Base-by-base conservation (phyloP, 164 flowering plant species). In the Chloranthus sessilifolius region DNA sequence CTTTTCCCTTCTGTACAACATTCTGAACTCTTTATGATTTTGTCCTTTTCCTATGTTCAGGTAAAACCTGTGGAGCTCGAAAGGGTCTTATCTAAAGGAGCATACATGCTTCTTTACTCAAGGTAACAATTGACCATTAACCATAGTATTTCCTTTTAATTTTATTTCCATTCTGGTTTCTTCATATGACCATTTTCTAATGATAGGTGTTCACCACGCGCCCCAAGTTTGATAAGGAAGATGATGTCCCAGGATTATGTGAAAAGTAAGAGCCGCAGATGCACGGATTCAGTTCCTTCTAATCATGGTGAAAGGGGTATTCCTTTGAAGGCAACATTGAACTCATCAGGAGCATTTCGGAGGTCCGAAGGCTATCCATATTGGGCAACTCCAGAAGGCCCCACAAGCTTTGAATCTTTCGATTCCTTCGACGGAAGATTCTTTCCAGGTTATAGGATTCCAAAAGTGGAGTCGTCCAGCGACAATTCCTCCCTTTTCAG, bases 31-130 rank as follows among this genome's bases (percentile, higher is more conserved):
- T n/a, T n/a, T n/a, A n/a, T n/a, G n/a, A n/a, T n/a, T n/a, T n/a
- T n/a, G n/a, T n/a, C n/a, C n/a, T n/a, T n/a, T n/a, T n/a, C n/a
- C n/a, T n/a, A n/a, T 22, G 25, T 45, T 3, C 58, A 89, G 95
- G 97, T 86, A 28, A 76, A 74, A 57, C 50, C 78, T 12, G 85
- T 78, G 62, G 95, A 86, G 43, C 69, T 77, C 49, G 83, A 77
- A 48, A 72, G 64, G 16, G 97, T 89, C 26, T 69, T 86, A 48
- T 67, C 82, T 8, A 74, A 72, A 58, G 80, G 75, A 29, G 97
- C 97, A 29, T 84, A 89, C 64, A 86, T 86, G 89, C 94, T 89
- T 50, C 65, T 89, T 17, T 89, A 89, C 56, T 72, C 97, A 28
- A 82, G 97, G 97, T 89, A 64, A 64, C 1, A n/a, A n/a, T n/a